Evolutionary conservation across 352 stramenopile species (phyloP), one percentile per base, ranked within the genome.

Genomic region (Phytopythium cucurbitacearum): DNA sequence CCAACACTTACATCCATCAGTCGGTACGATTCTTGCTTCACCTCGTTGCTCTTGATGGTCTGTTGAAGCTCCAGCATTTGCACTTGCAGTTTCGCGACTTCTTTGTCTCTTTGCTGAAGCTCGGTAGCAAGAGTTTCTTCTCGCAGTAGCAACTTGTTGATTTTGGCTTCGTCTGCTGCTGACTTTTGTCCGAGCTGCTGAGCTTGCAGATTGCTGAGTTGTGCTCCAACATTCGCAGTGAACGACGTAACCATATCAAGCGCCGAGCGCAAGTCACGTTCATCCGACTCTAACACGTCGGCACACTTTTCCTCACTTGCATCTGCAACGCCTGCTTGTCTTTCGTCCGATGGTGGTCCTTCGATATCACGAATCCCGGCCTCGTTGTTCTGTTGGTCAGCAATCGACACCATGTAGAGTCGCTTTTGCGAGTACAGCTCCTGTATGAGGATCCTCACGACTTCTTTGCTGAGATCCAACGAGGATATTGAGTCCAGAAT

Each of bases 21-120:
- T 43, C 58, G 60, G 56, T 84, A 84, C 1, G 76, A 72, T 57
- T 89, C 76, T 38, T 85, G 69, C 42, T 85, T 87, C 52, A 68
- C 65, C 50, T 89, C 75, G 16, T 56, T 65, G 28, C 53, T 69
- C 41, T 77, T 70, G 10, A 78, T 50, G 33, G 59, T 68, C 7
- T 65, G 45, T 51, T 79, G 60, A 32, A 86, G 58, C 6, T 61
- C 48, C 0, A 53, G 11, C 5, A 88, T 48, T 43, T 80, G 53
- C 36, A 35, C 16, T 32, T 61, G 40, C 53, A 71, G 67, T 12
- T 28, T 32, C 11, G 28, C 46, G 16, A 78, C 57, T 51, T 80
- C 48, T 4, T 56, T 52, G 2, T 76, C 51, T 48, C 57, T 71
- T 41, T 63, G 53, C 7, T 55, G 56, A 7, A 85, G 15, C 15